Conservation (phyloP, 164 flowering plant genomes). For the Vitis riparia region DNA sequence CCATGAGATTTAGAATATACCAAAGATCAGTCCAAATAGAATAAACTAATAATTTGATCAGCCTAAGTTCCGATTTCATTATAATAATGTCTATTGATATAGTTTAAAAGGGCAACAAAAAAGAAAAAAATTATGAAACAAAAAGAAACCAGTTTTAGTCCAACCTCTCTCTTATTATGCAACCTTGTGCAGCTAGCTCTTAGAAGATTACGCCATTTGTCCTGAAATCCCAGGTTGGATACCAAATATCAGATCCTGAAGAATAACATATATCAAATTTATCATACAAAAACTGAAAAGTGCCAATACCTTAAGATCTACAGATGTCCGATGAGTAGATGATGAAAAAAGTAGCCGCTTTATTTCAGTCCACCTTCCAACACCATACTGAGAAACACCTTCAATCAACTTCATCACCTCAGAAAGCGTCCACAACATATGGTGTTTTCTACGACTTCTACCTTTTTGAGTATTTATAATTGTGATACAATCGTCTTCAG, state of each 20-base stretch:
- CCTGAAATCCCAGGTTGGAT: conserved; percentile 36
- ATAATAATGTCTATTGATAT: no score
- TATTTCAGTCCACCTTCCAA: conserved; percentile 76
- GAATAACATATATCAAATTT: no score
- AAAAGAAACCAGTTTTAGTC: neutral
- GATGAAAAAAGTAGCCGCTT: conserved; percentile 54
- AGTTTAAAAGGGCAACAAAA: no score
- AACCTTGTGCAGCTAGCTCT: conserved; percentile 46
- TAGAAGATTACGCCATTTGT: conserved; percentile 83
- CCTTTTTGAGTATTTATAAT: conserved; percentile 18
- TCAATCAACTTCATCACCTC: conserved; percentile 66
- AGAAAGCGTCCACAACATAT: conserved; percentile 54
- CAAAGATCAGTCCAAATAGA: no score
- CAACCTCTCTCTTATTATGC: conserved; percentile 48
- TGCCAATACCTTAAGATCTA: conserved; percentile 62
- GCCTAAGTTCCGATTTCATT: neutral
- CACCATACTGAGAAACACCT: conserved; percentile 68
- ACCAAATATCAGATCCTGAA: no score
- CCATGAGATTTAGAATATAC: no score
- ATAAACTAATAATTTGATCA: neutral
- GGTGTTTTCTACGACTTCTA: conserved; percentile 40
- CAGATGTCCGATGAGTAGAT: conserved; percentile 62
- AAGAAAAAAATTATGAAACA: neutral
- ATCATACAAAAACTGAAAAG: no score
- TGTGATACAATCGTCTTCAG: conserved; percentile 26